Base-by-base conservation (phyloP, 805 yeast genomes). In the Kodamaea lidongshanica region DNA sequence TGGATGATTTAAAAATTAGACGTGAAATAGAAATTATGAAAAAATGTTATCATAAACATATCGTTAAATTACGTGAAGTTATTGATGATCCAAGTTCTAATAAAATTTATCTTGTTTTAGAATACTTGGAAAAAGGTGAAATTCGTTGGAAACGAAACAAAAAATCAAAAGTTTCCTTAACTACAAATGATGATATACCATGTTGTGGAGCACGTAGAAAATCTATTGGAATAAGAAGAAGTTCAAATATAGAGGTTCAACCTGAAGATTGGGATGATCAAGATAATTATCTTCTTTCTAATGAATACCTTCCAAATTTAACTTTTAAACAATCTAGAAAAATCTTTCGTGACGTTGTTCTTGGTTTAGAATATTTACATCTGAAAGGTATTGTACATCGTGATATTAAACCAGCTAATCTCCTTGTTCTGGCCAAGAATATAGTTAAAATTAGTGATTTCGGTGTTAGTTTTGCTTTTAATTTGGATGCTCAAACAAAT, bases 321-420 rank as follows among this genome's bases (percentile, higher is more conserved):
- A 60, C 80, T 1, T 71, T 83, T 29, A 68, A 68, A 28, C 75
- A 82, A 52, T 72, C 87, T 0, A 72, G 88, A 38, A 68, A 70
- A 35, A 77, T 83, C 6, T 77, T 87, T 39, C 67, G 95, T 40
- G 95, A 89, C 42, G 92, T 88, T 10, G 69, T 87, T 1, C 58
- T 79, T 19, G 98, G 97, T 0, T 62, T 92, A 20, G 97, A 89
- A 55, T 92, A 88, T 53, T 58, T 89, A 42, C 97, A 92, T 58
- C 64, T 74, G 43, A 94, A 84, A 52, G 95, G 94, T 3, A 84
- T 88, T 25, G 82, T 89, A 11, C 98, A 89, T 58, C 72, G 98
- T 40, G 98, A 89, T 56, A 88, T 89, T 35, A 89, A 89, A 52
- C 97, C 98, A 2, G 95, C 97, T 2, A 89, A 89, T 50, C 55